Percentiles rank a stretch among this genome's conserved stretches.
phyloP scores from a whole-genome alignment of 768 basidiomycete species.

The Mycena maculata region DNA sequence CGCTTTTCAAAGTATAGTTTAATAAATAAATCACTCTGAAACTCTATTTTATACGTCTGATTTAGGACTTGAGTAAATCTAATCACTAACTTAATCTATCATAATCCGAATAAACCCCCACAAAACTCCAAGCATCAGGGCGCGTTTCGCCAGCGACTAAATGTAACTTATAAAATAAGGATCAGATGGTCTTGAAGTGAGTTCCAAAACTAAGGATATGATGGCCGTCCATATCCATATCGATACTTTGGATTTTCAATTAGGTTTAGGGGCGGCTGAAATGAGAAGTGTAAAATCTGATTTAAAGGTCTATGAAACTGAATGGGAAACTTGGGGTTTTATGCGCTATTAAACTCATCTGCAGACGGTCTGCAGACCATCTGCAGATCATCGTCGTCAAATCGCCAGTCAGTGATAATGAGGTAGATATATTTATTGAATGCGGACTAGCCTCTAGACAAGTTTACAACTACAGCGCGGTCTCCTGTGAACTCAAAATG shows the following conservation, averaged over 20 bases:
- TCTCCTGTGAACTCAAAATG: too few species aligned
- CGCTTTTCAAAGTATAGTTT: not conserved
- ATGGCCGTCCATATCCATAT: not conserved
- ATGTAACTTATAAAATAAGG: not conserved
- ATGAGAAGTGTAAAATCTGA: not conserved
- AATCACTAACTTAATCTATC: not conserved
- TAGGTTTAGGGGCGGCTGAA: not conserved
- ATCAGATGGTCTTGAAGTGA: not conserved
- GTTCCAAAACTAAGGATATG: not conserved
- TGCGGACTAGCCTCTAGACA: too few species aligned
- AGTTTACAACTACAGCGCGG: too few species aligned
- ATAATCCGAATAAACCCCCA: not conserved
- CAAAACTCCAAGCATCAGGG: not conserved
- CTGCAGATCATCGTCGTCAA: too few species aligned
- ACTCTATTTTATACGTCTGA: not conserved
- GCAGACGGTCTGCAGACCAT: too few species aligned
- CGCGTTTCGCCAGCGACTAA: not conserved
- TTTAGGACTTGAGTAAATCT: not conserved
- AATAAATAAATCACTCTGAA: not conserved
- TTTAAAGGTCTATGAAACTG: constrained; percentile 8
- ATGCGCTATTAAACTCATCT: too few species aligned
- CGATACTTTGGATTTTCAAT: constrained; percentile 8
- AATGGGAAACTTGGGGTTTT: too few species aligned
- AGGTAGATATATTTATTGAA: too few species aligned
- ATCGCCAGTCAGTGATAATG: too few species aligned